Evolutionary conservation across 2,329 filamentous ascomycete genomes (phyloP).

Genomic region (Aulographum hederae): DNA sequence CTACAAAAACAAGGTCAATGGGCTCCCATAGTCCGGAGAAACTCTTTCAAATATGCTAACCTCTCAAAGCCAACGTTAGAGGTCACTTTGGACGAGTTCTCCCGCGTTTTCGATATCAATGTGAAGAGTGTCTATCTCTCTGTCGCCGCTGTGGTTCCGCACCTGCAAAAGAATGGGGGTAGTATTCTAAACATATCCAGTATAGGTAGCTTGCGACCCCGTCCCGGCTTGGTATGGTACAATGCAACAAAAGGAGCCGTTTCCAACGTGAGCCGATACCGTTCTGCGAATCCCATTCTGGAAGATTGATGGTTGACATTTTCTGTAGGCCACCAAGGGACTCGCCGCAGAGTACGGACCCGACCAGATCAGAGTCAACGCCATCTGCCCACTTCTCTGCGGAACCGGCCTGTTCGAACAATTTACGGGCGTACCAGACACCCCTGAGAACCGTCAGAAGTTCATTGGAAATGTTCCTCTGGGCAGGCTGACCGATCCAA

Average conservation of each 20-base stretch:
- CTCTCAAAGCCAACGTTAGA: conserved; percentile 32
- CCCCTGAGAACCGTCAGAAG: conserved; percentile 32
- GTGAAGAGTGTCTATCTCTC: conserved; percentile 48
- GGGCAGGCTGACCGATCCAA: conserved; percentile 39
- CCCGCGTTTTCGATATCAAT: conserved; percentile 48
- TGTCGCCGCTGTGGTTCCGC: conserved; percentile 39
- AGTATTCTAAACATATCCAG: conserved; percentile 49
- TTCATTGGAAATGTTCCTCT: conserved; percentile 39
- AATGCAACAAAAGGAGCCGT: conserved; percentile 51
- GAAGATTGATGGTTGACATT: conserved; percentile 8
- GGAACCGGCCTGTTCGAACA: conserved; percentile 42
- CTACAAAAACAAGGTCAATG: conserved; percentile 21
- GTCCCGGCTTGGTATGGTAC: conserved; percentile 49
- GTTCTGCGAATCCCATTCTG: conserved; percentile 10
- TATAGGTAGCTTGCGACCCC: conserved; percentile 42
- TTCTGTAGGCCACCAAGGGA: conserved; percentile 37
- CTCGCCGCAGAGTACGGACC: conserved; percentile 58
- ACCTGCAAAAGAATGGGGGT: conserved; percentile 39
- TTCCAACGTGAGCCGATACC: conserved; percentile 27
- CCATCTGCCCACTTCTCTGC: conserved; percentile 49
- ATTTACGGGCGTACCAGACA: conserved; percentile 45
- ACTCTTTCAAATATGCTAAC: neutral
- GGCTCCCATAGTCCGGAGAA: no score
- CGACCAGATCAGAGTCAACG: conserved; percentile 55
- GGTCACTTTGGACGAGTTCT: conserved; percentile 48